phyloP scores from a whole-genome alignment of 139 green algal species.

The Trebouxia sp. region DNA sequence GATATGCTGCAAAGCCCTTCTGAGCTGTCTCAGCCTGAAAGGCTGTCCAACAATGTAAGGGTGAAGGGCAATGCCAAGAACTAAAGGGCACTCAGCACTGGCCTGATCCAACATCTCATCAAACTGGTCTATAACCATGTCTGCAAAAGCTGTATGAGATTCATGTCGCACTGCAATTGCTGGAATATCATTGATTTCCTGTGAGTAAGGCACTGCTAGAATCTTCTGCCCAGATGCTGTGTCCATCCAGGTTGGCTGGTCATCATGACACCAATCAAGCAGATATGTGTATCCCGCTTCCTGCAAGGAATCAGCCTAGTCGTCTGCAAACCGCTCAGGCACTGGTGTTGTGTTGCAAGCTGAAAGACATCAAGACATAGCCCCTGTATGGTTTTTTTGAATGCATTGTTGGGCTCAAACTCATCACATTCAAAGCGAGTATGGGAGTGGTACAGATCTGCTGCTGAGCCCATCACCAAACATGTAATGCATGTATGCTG shows the following conservation, averaged over 20 bases:
- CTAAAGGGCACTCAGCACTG: background rate
- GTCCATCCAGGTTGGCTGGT: constrained; percentile 25
- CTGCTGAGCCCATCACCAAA: background rate
- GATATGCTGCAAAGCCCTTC: constrained; percentile 12
- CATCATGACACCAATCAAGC: constrained; percentile 31
- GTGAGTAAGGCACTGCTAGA: constrained; percentile 16
- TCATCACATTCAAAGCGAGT: background rate
- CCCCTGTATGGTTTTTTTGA: background rate
- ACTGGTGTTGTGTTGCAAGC: background rate
- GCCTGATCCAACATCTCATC: constrained; percentile 18
- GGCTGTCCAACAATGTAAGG: constrained; percentile 30
- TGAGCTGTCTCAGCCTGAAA: constrained; percentile 2
- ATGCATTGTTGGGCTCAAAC: background rate
- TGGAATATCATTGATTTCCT: constrained; percentile 31
- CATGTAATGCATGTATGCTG: too few relatives aligned
- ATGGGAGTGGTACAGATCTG: too few relatives aligned
- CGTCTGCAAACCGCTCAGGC: background rate
- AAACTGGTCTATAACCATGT: constrained; percentile 30
- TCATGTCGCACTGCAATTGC: background rate
- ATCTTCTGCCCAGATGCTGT: background rate
- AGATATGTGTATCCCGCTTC: constrained; percentile 6
- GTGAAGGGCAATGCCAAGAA: constrained; percentile 25
- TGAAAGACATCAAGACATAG: background rate
- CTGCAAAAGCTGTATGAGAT: background rate
- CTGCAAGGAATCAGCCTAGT: background rate